Conservation (phyloP, 1,284 basidiomycete species). For the Pholiota adiposa region DNA sequence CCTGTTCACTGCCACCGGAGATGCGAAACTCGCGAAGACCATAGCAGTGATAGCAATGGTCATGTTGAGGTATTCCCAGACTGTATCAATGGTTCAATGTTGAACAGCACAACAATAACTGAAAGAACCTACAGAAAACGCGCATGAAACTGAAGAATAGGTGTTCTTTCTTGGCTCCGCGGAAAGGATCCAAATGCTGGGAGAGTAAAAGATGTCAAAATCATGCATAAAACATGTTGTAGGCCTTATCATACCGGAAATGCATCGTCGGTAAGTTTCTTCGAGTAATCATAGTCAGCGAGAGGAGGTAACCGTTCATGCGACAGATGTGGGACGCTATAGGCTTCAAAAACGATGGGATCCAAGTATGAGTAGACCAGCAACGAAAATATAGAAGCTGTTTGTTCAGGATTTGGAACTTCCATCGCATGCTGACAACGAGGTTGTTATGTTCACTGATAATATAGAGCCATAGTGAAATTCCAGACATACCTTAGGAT, state of each 20-base stretch:
- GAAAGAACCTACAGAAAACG: constrained; percentile 21
- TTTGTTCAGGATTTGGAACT: constrained; percentile 65
- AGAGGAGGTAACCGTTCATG: constrained; percentile 56
- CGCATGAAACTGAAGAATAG: constrained; percentile 18
- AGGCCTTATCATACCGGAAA: constrained; percentile 46
- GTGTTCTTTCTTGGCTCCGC: no score
- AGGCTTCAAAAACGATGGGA: constrained; percentile 48
- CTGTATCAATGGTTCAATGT: constrained; percentile 11
- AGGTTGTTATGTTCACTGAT: not conserved
- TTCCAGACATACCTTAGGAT: constrained; percentile 38
- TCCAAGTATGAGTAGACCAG: constrained; percentile 64
- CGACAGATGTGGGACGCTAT: constrained; percentile 43
- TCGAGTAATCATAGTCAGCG: constrained; percentile 56
- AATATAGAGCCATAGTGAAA: not conserved
- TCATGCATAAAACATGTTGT: no score
- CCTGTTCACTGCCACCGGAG: constrained; percentile 55
- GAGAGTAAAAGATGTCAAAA: not conserved
- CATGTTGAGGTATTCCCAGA: constrained; percentile 47
- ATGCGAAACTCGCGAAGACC: constrained; percentile 41
- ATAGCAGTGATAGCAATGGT: constrained; percentile 32
- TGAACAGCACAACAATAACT: not conserved
- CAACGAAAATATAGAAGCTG: constrained; percentile 59
- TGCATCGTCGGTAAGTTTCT: constrained; percentile 36
- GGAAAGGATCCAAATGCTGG: constrained; percentile 47
- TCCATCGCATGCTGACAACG: constrained; percentile 42